Evolutionary conservation across 2,329 filamentous ascomycete species (phyloP), one percentile per base, ranked within the genome.

Genomic region (Penicillium polonicum): DNA sequence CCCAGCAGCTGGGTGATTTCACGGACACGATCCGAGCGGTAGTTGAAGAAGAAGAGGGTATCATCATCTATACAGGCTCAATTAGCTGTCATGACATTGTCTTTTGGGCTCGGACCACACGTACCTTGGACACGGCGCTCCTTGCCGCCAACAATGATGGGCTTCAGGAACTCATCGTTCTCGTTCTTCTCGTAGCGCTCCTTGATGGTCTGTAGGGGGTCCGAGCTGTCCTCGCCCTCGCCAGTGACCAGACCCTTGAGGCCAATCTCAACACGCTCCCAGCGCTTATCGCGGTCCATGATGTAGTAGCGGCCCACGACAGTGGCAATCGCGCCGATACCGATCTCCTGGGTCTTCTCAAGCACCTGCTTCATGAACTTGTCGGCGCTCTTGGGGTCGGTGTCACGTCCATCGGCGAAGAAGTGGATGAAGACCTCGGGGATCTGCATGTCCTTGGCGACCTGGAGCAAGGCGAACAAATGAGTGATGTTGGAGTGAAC

Each of bases 11-110:
- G 94, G 49, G 92, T 96, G 75, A 99, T 89, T 78, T 99, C 94
- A 68, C 94, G 90, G 52, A 93, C 93, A 76, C 94, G 92, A 76
- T 99, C 94, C 57, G 94, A 97, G 72, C 94, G 91, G 84, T 99
- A 99, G 87, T 99, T 99, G 90, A 99, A 99, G 86, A 97, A 97
- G 85, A 97, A 97, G 70, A 97, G 85, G 53, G 91, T 93, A 74
- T 99, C 94, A 66, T 89, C 84, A 72, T 97, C 92, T 92, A 64
- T 25, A 36, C 53, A 4, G 60, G 65, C 21, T 39, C 27, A 48
- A 64, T 70, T 57, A 67, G 65, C 51, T 59, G 31, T 38, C 31
- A 23, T 9, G n/a, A 38, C 13, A 21, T 49, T 57, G 33, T 10
- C 27, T 39, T 17, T 15, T 51, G 15, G 27, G 21, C 19, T 27